Conservation (phyloP, 768 basidiomycete species). For the Hirschioporus abietinus region DNA sequence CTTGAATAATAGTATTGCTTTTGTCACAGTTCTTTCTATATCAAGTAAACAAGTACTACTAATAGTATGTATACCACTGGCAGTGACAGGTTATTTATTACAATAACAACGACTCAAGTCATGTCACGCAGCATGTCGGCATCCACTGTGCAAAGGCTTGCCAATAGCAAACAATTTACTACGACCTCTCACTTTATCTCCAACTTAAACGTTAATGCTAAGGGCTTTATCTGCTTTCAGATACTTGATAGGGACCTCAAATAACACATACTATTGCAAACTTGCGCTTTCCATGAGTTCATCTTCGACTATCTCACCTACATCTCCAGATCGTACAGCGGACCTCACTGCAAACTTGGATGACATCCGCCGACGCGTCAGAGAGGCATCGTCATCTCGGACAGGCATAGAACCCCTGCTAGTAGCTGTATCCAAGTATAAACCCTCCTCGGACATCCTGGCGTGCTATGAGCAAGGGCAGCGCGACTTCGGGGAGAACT, state of each 20-base stretch:
- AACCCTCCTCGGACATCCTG: slow-evolving; percentile 81
- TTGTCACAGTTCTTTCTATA: too few species aligned
- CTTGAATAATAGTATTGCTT: too few species aligned
- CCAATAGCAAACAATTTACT: too few species aligned
- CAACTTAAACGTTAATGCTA: background rate
- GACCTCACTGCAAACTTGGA: slow-evolving; percentile 13
- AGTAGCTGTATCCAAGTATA: slow-evolving; percentile 91
- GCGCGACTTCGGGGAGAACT: slow-evolving; percentile 96
- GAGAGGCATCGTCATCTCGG: background rate
- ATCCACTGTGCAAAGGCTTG: too few species aligned
- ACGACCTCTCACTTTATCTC: too few species aligned
- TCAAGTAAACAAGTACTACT: too few species aligned
- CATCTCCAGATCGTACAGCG: background rate
- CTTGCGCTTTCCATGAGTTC: background rate
- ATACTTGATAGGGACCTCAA: background rate
- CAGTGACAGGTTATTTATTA: too few species aligned
- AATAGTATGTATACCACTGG: too few species aligned
- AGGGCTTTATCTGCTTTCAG: background rate
- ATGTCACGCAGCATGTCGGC: too few species aligned
- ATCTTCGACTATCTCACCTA: background rate
- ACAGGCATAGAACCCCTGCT: slow-evolving; percentile 35
- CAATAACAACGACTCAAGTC: too few species aligned
- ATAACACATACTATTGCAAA: background rate
- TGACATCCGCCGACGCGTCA: slow-evolving; percentile 11
- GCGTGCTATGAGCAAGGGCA: slow-evolving; percentile 80